A percentile compares a stretch with the other conserved stretches of the same genome.
Conservation (phyloP, 2,329 filamentous ascomycete species). For the Hypoxylon sp. region DNA sequence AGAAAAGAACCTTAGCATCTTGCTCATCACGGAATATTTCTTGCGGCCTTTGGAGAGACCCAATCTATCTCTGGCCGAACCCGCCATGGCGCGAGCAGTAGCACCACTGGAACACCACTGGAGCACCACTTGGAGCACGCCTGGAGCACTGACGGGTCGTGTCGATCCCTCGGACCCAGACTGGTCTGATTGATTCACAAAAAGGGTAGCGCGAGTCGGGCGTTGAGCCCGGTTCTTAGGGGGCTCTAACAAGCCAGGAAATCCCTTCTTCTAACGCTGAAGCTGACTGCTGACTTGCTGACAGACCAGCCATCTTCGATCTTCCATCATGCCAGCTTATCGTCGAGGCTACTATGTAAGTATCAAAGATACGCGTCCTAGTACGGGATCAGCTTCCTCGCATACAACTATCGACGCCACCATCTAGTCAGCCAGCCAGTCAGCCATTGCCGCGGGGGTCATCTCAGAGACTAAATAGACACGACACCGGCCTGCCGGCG, state of each 20-base stretch:
- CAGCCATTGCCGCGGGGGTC: conserved; percentile 16
- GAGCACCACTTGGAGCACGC: background rate
- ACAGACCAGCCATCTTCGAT: conserved; percentile 26
- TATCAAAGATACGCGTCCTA: conserved; percentile 16
- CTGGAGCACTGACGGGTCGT: conserved; percentile 12
- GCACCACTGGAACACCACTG: background rate
- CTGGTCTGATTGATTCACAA: conserved; percentile 28
- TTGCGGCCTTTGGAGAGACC: conserved; percentile 8
- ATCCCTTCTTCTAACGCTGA: conserved; percentile 15
- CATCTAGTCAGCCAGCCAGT: too few species aligned
- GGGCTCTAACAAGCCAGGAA: conserved; percentile 30
- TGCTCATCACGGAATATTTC: conserved; percentile 12
- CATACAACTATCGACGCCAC: conserved; percentile 26
- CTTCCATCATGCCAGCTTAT: conserved; percentile 26
- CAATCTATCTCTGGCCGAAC: conserved; percentile 2
- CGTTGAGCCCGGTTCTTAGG: conserved; percentile 31
- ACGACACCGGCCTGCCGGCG: conserved; percentile 3
- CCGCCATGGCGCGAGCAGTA: conserved; percentile 5
- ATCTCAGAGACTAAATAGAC: conserved; percentile 3
- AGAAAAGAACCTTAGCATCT: conserved; percentile 17
- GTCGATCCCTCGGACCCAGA: conserved; percentile 32
- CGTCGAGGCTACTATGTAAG: conserved; percentile 18
- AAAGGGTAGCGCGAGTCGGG: conserved; percentile 26
- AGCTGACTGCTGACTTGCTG: conserved; percentile 24
- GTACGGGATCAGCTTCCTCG: conserved; percentile 3